phyloP scores from a whole-genome alignment of 768 basidiomycete genomes.

The Mycena pura region DNA sequence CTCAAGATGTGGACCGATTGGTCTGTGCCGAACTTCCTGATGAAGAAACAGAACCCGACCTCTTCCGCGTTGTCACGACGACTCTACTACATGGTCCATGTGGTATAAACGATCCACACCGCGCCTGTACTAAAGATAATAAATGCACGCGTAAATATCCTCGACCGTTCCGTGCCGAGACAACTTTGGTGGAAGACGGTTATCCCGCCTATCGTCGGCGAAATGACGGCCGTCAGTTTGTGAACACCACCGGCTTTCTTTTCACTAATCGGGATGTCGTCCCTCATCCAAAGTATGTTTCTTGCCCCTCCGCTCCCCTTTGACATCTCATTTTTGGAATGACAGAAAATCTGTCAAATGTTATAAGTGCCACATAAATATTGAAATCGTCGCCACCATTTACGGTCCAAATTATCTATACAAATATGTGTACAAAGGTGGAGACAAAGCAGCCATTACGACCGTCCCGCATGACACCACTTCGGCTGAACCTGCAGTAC shows the following conservation, averaged over 20 bases:
- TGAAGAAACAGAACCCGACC: not conserved
- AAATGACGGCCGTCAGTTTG: not conserved
- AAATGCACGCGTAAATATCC: not conserved
- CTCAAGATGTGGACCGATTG: not conserved
- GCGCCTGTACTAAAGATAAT: not conserved
- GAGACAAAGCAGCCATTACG: not conserved
- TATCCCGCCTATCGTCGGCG: not conserved
- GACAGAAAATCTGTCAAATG: no score
- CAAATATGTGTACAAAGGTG: not conserved
- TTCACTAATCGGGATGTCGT: not conserved
- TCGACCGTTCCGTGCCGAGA: not conserved
- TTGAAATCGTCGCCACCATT: conserved; percentile 6
- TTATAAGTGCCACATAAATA: conserved; percentile 33
- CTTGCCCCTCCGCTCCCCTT: conserved; percentile 14
- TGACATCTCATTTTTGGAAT: no score
- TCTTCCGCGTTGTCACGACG: not conserved
- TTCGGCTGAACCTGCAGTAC: no score
- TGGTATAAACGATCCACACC: not conserved
- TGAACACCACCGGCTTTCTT: not conserved
- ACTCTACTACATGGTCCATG: not conserved
- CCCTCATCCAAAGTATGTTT: conserved; percentile 18
- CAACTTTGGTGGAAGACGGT: not conserved
- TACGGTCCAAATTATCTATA: not conserved
- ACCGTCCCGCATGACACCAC: no score
- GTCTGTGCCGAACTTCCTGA: not conserved